Percentiles rank a stretch among this genome's conserved stretches.
Evolutionary conservation across 75 land plant species (phyloP).

Genomic region (Cunninghamia lanceolata): DNA sequence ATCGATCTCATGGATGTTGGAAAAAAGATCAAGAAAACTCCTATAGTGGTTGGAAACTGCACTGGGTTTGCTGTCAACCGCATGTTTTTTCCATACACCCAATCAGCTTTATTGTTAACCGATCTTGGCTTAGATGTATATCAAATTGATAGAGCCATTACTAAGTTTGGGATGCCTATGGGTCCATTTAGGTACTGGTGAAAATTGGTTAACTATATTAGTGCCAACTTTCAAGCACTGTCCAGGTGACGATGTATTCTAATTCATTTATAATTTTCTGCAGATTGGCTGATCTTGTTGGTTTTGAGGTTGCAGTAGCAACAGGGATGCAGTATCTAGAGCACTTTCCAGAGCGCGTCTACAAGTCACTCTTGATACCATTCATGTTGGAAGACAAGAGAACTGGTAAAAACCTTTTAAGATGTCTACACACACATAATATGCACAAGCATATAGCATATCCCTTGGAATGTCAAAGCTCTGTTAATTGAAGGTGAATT

Average conservation of each 20-base stretch:
- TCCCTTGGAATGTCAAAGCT: neutral
- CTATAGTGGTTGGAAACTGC: conserved; percentile 84
- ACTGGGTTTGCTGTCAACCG: conserved; percentile 90
- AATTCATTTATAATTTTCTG: conserved; percentile 8
- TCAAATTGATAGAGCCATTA: conserved; percentile 58
- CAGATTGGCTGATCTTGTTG: conserved; percentile 77
- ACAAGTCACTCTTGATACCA: conserved; percentile 57
- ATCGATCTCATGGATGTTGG: conserved; percentile 76
- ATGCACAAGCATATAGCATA: neutral
- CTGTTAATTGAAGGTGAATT: neutral
- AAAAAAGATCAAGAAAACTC: conserved; percentile 66
- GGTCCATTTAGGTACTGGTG: conserved; percentile 75
- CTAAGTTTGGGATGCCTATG: conserved; percentile 90
- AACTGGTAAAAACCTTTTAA: conserved; percentile 37
- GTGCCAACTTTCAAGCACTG: neutral
- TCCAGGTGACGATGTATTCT: neutral
- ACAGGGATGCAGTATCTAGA: conserved; percentile 54
- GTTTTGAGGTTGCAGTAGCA: conserved; percentile 73
- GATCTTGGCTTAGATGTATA: conserved; percentile 73
- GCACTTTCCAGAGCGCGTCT: conserved; percentile 64
- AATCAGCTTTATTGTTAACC: conserved; percentile 59
- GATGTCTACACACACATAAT: neutral
- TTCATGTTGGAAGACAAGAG: conserved; percentile 74
- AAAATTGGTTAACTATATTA: neutral
- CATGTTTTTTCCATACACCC: conserved; percentile 85